Base-by-base conservation (phyloP, 1,139 yeast genomes). In the Chernovozyma sophiae-reginae region DNA sequence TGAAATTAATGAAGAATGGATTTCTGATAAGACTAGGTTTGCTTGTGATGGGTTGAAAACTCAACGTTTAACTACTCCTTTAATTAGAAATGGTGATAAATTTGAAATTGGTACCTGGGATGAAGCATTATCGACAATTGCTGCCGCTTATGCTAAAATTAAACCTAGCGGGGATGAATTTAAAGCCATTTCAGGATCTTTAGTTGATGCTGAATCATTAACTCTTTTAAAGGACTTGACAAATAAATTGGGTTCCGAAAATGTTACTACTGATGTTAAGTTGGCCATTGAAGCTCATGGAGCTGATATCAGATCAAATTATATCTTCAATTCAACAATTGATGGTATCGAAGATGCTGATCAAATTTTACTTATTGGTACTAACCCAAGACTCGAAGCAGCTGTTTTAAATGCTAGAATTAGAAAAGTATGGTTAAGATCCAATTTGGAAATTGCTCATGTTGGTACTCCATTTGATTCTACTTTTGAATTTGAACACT, bases 301-400 rank as follows among this genome's bases (percentile, higher is more conserved):
- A 39, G 72, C 79, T 41, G 94, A 86, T 55, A 58, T 86, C 51
- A 80, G 95, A 63, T 74, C 95, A 16, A 84, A 84, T 68, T 86
- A 84, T 59, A 67, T 81, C 37, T 86, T 86, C 74, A 86, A 84
- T 72, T 77, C 95, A 11, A 73, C 87, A 32, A 80, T 86, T 46
- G 80, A 76, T 43, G 95, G 95, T 37, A 74, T 86, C 47, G 95
- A 85, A 61, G 82, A 79, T 39, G 90, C 94, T 37, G 95, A 86
- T 57, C 85, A 78, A 52, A 81, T 86, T 45, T 70, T 86, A 52
- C 71, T 86, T 49, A 74, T 86, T 41, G 95, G 95, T 44, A 80
- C 95, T 36, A 86, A 86, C 68, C 95, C 95, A 49, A 78, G 96
- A 59, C 89, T 78, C 54, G 96, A 86, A 67, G 96, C 96, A 42